Percentiles rank a stretch among this genome's conserved stretches.
Conservation (phyloP, 202 grass and related monocot species). For the Panicum virgatum region DNA sequence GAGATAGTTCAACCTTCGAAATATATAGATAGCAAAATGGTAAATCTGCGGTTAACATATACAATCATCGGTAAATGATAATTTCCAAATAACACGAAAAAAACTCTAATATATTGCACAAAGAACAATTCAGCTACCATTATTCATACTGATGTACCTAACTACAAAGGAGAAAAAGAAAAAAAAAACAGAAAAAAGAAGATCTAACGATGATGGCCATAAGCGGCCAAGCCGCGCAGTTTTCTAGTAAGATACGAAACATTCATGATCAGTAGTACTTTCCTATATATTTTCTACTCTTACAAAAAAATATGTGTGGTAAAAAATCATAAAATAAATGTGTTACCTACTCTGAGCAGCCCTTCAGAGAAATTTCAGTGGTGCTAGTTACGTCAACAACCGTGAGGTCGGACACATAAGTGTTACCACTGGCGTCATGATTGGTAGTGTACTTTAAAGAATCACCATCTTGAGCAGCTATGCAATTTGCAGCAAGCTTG, state of each 20-base stretch:
- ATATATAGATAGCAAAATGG: too few species aligned
- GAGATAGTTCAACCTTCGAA: too few species aligned
- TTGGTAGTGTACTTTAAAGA: slow-evolving; percentile 74
- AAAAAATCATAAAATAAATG: neutral
- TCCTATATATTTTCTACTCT: neutral
- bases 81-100: too few species aligned
- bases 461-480: slow-evolving; percentile 36
- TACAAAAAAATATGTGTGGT: neutral
- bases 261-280: neutral
- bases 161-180: too few species aligned
- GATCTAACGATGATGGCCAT: neutral
- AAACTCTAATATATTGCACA: too few species aligned
- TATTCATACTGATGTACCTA: too few species aligned
- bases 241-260: neutral
- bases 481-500: slow-evolving; percentile 39
- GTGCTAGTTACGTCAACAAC: slow-evolving; percentile 67
- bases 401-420: slow-evolving; percentile 71
- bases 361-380: slow-evolving; percentile 66
- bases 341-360: slow-evolving; percentile 83
- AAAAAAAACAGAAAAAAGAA: too few species aligned
- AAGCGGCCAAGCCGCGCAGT: too few species aligned
- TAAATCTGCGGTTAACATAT: too few species aligned
- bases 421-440: slow-evolving; percentile 80
- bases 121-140: too few species aligned
- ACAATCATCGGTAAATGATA: too few species aligned